These are phyloP conservation scores for Groenewaldozyma tartarivorans DNA, from an alignment of 805 yeast species.

Conservation along the genomic window DNA sequence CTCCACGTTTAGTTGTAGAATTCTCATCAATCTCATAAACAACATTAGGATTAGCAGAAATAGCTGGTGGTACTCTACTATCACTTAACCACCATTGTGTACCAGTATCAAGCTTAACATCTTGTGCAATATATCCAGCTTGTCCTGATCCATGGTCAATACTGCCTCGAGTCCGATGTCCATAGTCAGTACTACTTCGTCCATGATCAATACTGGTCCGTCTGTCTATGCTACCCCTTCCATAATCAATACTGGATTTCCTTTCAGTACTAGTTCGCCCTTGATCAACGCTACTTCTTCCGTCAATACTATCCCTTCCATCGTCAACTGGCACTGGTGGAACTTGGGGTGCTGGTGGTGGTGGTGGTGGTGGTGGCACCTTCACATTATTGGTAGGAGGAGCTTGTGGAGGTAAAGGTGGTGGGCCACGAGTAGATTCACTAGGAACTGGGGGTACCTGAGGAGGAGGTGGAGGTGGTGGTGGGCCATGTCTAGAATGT, in stretches of 20 bases:
- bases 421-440: slow-evolving; percentile 13
- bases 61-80: slow-evolving; percentile 46
- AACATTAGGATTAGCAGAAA: slow-evolving; percentile 40
- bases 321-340: no score
- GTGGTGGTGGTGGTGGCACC: slow-evolving; percentile 17
- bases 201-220: no score
- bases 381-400: slow-evolving; percentile 16
- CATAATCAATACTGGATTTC: no score
- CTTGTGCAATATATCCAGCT: slow-evolving; percentile 20
- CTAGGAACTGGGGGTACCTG: slow-evolving; percentile 14
- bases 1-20: slow-evolving; percentile 46
- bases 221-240: no score
- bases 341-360: slow-evolving; percentile 14
- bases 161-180: no score
- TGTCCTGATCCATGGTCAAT: no score
- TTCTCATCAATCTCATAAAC: slow-evolving; percentile 59
- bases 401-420: slow-evolving; percentile 13
- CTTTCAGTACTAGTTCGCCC: no score
- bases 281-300: not conserved
- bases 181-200: no score
- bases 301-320: slow-evolving; percentile 10
- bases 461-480: slow-evolving; percentile 13
- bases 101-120: slow-evolving; percentile 27
- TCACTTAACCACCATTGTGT: slow-evolving; percentile 59
- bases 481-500: no score